Conservation (phyloP, 768 basidiomycete species). For the Pulveroboletus sp. region DNA sequence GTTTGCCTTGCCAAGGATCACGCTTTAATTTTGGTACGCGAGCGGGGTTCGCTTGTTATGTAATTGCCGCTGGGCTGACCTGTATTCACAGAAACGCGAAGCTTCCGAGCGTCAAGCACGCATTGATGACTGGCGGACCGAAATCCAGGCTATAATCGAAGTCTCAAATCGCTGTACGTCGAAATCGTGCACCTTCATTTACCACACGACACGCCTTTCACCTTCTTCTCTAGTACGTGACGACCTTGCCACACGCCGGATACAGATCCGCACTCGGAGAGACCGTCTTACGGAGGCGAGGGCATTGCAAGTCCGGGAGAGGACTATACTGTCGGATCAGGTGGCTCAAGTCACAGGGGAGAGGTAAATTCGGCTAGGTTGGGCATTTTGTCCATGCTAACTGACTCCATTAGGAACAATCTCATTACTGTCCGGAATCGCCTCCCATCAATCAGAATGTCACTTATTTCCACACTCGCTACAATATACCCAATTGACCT, state of each 20-base stretch:
- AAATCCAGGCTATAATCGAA: slow-evolving; percentile 39
- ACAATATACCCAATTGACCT: slow-evolving; percentile 88
- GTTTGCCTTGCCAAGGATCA: slow-evolving; percentile 40
- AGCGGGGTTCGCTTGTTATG: slow-evolving; percentile 12
- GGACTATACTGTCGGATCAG: slow-evolving; percentile 17
- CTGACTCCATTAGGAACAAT: slow-evolving; percentile 37
- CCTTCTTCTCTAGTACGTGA: slow-evolving; percentile 35
- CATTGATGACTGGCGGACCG: slow-evolving; percentile 45
- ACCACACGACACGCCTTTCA: slow-evolving; percentile 11
- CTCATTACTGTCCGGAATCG: slow-evolving; percentile 44
- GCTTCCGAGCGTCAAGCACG: slow-evolving; percentile 58
- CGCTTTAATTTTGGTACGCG: slow-evolving; percentile 37
- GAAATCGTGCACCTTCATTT: slow-evolving; percentile 20
- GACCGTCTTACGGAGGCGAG: slow-evolving; percentile 42
- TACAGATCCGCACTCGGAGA: slow-evolving; percentile 43
- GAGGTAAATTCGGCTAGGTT: slow-evolving; percentile 28
- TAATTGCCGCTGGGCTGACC: slow-evolving; percentile 25
- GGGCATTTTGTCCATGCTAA: slow-evolving; percentile 14
- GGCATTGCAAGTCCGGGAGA: slow-evolving; percentile 34
- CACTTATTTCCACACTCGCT: slow-evolving; percentile 65
- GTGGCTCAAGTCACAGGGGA: slow-evolving; percentile 36
- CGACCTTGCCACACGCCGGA: slow-evolving; percentile 40
- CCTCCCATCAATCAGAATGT: slow-evolving; percentile 52
- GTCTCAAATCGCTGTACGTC: slow-evolving; percentile 44
- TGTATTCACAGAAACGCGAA: slow-evolving; percentile 54